Conservation (phyloP, 441 rosid genomes). For the Syzygium malaccense region DNA sequence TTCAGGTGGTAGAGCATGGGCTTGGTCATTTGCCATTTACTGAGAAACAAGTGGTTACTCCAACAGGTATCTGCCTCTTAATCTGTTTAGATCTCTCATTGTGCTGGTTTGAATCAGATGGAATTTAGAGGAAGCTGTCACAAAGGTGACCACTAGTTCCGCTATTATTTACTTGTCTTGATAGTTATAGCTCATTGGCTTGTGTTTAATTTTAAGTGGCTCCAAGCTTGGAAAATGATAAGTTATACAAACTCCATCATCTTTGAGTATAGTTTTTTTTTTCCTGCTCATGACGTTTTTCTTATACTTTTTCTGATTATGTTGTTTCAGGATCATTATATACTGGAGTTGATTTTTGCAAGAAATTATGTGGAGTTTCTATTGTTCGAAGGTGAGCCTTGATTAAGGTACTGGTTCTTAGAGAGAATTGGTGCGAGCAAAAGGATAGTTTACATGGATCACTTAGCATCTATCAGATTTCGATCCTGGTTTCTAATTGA, state of each 20-base stretch:
- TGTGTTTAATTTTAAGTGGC: not conserved
- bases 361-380: constrained; percentile 95
- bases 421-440: not conserved
- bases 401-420: constrained; percentile 25
- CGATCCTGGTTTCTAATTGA: not conserved
- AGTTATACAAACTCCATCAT: not conserved
- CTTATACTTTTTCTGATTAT: not conserved
- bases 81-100: not conserved
- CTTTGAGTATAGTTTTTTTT: not conserved
- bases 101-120: not conserved
- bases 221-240: not conserved
- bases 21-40: constrained; percentile 94
- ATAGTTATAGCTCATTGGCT: not conserved
- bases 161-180: not conserved
- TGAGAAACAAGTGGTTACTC: constrained; percentile 91
- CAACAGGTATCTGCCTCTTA: constrained; percentile 51
- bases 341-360: constrained; percentile 95
- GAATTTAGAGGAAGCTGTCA: not conserved
- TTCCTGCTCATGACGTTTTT: not conserved
- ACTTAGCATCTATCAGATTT: not conserved
- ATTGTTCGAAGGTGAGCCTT: constrained; percentile 86
- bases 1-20: constrained; percentile 97
- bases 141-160: not conserved
- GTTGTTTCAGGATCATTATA: constrained; percentile 60
- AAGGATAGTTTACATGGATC: not conserved